phyloP scores from a whole-genome alignment of 2,329 filamentous ascomycete species.

The Phaeosphaeriaceae sp. region DNA sequence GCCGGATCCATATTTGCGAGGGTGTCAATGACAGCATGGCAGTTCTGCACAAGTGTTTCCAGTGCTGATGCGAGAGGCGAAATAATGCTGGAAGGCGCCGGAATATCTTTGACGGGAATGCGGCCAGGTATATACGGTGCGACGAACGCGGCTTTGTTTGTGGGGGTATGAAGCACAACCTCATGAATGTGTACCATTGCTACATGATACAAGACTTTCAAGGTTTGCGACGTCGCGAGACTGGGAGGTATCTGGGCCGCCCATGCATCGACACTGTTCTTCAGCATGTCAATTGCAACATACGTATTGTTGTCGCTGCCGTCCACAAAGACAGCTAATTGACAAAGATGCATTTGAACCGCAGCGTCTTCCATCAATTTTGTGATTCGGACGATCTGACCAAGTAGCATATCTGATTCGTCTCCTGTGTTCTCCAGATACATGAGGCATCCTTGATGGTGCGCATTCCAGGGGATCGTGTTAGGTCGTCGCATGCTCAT shows the following conservation, averaged over 20 bases:
- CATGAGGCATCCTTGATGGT: constrained; percentile 30
- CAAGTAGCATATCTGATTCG: constrained; percentile 26
- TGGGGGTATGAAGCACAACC: constrained; percentile 31
- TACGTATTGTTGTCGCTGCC: constrained; percentile 28
- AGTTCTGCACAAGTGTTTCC: constrained; percentile 24
- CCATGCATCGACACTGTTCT: constrained; percentile 30
- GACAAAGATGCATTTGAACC: constrained; percentile 26
- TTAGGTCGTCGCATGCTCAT: constrained; percentile 28
- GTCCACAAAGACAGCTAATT: constrained; percentile 24
- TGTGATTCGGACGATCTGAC: constrained; percentile 32
- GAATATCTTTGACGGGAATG: constrained; percentile 34
- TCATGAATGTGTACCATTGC: constrained; percentile 33
- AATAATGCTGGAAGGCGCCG: constrained; percentile 25
- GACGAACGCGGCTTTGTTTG: constrained; percentile 34
- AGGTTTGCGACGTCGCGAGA: constrained; percentile 24
- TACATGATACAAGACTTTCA: constrained; percentile 34
- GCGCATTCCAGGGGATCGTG: constrained; percentile 28
- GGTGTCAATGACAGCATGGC: constrained; percentile 31
- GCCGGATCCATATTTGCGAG: constrained; percentile 30
- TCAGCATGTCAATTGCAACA: constrained; percentile 21
- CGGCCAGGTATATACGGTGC: constrained; percentile 35
- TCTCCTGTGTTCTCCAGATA: constrained; percentile 26
- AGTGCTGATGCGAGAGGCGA: constrained; percentile 23
- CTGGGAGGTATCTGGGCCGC: constrained; percentile 28
- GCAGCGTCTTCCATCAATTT: constrained; percentile 30